Conservation (phyloP, 2,329 filamentous ascomycete genomes). For the Exophiala spinifera region DNA sequence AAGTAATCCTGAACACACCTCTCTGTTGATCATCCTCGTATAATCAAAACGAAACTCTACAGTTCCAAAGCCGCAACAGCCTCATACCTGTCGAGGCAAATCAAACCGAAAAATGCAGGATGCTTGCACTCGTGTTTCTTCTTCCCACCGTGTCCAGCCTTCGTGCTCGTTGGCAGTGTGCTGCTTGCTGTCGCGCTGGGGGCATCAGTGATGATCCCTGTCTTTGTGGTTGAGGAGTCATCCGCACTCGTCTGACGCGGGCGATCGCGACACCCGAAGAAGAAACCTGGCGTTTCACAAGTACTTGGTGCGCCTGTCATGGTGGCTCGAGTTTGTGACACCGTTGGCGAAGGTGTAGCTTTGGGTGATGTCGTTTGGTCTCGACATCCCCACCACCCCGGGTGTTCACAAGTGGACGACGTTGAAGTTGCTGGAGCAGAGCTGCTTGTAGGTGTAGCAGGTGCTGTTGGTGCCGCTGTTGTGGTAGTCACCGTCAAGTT, state of each 20-base stretch:
- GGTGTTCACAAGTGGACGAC: slow-evolving; percentile 37
- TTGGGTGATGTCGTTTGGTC: slow-evolving; percentile 34
- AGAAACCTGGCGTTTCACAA: slow-evolving; percentile 54
- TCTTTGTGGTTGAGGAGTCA: slow-evolving; percentile 32
- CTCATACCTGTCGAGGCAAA: slow-evolving; percentile 27
- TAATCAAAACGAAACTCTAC: neutral
- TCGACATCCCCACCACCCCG: slow-evolving; percentile 41
- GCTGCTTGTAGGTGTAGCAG: slow-evolving; percentile 30
- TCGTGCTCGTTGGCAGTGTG: slow-evolving; percentile 27
- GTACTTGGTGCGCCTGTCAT: slow-evolving; percentile 19
- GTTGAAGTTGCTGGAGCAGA: slow-evolving; percentile 28
- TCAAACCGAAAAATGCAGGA: slow-evolving; percentile 31
- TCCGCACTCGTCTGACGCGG: slow-evolving; percentile 5
- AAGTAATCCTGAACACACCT: neutral
- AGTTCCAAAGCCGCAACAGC: slow-evolving; percentile 13
- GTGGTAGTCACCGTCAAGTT: slow-evolving; percentile 35
- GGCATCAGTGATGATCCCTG: slow-evolving; percentile 9
- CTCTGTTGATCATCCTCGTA: neutral
- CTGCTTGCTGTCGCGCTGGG: slow-evolving; percentile 32
- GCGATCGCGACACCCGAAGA: slow-evolving; percentile 55
- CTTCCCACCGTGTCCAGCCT: slow-evolving; percentile 1
- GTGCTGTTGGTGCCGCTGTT: slow-evolving; percentile 23
- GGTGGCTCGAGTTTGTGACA: slow-evolving; percentile 16
- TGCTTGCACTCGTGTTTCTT: slow-evolving; percentile 27
- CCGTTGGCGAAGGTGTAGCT: slow-evolving; percentile 17